Percentiles rank a stretch among this genome's conserved stretches.
Evolutionary conservation across 768 basidiomycete genomes (phyloP).

Genomic region (Tricholoma sp.): DNA sequence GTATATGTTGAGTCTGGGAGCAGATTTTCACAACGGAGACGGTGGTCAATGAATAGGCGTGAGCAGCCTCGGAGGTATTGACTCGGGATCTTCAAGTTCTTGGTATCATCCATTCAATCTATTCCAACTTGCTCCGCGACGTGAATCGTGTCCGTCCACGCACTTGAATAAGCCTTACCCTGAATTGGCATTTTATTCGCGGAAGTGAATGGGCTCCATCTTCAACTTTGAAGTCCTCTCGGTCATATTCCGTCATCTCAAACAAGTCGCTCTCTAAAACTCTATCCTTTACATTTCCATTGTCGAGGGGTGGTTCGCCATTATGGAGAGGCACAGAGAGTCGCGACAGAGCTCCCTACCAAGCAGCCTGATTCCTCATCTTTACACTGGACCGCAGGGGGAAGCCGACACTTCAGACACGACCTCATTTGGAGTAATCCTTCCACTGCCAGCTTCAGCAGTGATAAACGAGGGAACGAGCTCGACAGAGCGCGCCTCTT

Average conservation of each 20-base stretch:
- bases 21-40: neutral
- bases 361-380: slow-evolving; percentile 43
- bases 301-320: slow-evolving; percentile 9
- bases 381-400: slow-evolving; percentile 34
- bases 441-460: slow-evolving; percentile 8
- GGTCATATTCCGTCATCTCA: slow-evolving; percentile 12
- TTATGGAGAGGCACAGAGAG: slow-evolving; percentile 19
- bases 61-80: slow-evolving; percentile 29
- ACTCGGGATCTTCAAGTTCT: slow-evolving; percentile 20
- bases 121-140: slow-evolving; percentile 32
- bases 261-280: slow-evolving; percentile 15
- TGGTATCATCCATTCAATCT: slow-evolving; percentile 19
- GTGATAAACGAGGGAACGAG: slow-evolving; percentile 10
- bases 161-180: slow-evolving; percentile 16
- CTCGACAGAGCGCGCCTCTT: slow-evolving; percentile 11
- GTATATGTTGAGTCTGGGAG: neutral
- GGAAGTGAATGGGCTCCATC: slow-evolving; percentile 23
- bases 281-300: slow-evolving; percentile 12
- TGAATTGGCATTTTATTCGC: slow-evolving; percentile 18
- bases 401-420: slow-evolving; percentile 19
- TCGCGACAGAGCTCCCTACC: slow-evolving; percentile 44
- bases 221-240: slow-evolving; percentile 11
- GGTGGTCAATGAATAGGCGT: slow-evolving; percentile 3
- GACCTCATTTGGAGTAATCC: slow-evolving; percentile 8
- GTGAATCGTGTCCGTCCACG: slow-evolving; percentile 26